Percentiles rank a stretch among this genome's conserved stretches.
Conservation (phyloP, 2,329 filamentous ascomycete genomes). For the Colletotrichum endophyticum region DNA sequence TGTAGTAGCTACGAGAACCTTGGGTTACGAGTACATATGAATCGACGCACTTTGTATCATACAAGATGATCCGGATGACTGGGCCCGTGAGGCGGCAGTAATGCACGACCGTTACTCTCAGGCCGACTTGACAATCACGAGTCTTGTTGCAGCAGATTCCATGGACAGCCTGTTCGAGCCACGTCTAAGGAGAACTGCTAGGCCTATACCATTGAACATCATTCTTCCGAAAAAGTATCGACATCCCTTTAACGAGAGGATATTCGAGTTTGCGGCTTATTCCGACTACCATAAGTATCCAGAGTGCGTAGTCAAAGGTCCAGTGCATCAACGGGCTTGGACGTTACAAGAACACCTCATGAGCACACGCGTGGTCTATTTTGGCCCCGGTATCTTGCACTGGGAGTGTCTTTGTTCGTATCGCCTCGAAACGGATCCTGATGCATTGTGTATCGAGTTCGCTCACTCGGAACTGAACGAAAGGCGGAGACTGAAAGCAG, state of each 20-base stretch:
- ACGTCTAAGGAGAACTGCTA: fast-evolving
- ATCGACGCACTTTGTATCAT: neutral
- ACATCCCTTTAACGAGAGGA: fast-evolving
- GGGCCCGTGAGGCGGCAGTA: neutral
- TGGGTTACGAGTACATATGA: neutral
- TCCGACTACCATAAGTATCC: neutral
- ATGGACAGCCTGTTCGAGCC: neutral
- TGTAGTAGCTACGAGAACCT: neutral
- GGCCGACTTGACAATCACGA: neutral
- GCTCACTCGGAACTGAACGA: neutral
- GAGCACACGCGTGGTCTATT: neutral
- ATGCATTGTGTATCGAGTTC: too few relatives aligned
- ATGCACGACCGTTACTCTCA: neutral
- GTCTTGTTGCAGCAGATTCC: neutral
- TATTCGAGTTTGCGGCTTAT: neutral
- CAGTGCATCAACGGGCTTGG: neutral
- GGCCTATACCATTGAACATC: neutral
- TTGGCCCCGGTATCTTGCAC: neutral
- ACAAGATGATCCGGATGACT: neutral
- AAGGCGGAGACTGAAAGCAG: too few relatives aligned
- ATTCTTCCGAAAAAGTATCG: neutral
- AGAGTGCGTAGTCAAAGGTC: neutral
- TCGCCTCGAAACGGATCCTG: neutral
- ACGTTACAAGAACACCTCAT: neutral
- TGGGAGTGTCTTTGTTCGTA: neutral